These are phyloP conservation scores for Mitragyna speciosa DNA, from an alignment of 257 asterid genomes.

Conservation along the genomic window DNA sequence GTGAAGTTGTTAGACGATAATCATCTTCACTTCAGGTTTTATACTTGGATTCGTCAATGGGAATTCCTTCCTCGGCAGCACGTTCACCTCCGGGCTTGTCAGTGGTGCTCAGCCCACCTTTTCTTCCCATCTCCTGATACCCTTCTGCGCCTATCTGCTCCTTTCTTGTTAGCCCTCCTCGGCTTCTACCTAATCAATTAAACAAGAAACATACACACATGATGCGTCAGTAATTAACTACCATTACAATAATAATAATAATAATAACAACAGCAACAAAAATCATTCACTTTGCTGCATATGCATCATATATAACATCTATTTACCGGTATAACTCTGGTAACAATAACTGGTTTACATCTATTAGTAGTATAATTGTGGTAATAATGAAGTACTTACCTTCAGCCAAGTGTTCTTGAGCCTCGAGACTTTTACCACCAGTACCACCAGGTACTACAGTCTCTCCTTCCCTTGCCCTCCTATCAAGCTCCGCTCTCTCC, in stretches of 20 bases:
- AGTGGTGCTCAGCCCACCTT: conserved; percentile 53
- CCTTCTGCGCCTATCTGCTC: conserved; percentile 62
- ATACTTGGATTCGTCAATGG: conserved; percentile 48
- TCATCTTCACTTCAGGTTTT: too few relatives aligned
- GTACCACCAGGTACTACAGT: conserved; percentile 85
- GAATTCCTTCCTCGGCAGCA: conserved; percentile 41
- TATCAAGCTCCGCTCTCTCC: conserved; percentile 55
- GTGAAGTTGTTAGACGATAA: too few relatives aligned
- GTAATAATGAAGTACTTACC: conserved; percentile 21
- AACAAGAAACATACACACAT: too few relatives aligned
- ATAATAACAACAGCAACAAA: too few relatives aligned
- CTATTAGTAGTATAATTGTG: too few relatives aligned
- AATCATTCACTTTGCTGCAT: too few relatives aligned
- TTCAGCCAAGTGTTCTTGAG: conserved; percentile 71
- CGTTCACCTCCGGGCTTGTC: conserved; percentile 55
- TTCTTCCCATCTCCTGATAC: conserved; percentile 62
- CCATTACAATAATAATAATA: too few relatives aligned
- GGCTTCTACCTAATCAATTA: conserved; percentile 23
- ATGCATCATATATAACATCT: too few relatives aligned
- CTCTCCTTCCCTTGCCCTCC: conserved; percentile 63
- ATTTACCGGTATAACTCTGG: too few relatives aligned
- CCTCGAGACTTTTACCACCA: conserved; percentile 83
- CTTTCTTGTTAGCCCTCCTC: conserved; percentile 65
- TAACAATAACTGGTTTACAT: too few relatives aligned
- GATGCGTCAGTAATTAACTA: too few relatives aligned